Evolutionary conservation across 345 rosid species (phyloP), one percentile per base, ranked within the genome.

Genomic region (Leavenworthia alabamica): DNA sequence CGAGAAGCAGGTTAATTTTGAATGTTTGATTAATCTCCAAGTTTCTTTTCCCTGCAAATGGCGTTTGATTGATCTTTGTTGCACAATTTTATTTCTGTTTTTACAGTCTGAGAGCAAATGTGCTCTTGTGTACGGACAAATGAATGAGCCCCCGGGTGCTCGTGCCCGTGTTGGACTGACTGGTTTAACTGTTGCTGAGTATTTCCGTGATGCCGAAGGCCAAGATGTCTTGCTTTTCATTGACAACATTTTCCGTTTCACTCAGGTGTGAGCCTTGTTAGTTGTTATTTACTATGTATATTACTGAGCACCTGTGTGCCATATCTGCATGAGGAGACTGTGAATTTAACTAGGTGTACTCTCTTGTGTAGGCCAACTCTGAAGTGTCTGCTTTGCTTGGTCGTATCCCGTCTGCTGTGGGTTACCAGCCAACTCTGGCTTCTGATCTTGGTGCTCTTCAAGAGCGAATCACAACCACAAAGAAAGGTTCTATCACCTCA

Each of bases 111-210:
- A 89, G 4, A 93, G 97, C 86, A 93, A 93, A 68, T 89, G 99
- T 51, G 91, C 99, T 24, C 97, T 93, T 69, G 97, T 89, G 6
- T 93, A 89, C 6, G 97, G 99, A 66, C 99, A 93, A 93, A 93
- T 93, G 99, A 93, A 93, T 63, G 99, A 93, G 76, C 97, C 99
- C 62, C 99, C 97, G n/a, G 99, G 99, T 85, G 99, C 97, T 13
- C 97, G 97, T 81, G 99, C 97, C 48, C 99, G 99, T 80, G 99
- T 93, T 68, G 99, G 96, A 35, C 96, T 93, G 28, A 93, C 99
- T 62, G 99, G 99, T 43, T 76, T 93, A 47, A 89, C 99, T 33
- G 97, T 93, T 5, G 99, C 99, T 2, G 99, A 93, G 55, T 94
- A 93, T 71, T 93, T 93, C 81, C 91, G 97, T 65, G 97, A 93